Conservation (phyloP, 2,329 filamentous ascomycete species). For the Sclerotiophoma versabilis region DNA sequence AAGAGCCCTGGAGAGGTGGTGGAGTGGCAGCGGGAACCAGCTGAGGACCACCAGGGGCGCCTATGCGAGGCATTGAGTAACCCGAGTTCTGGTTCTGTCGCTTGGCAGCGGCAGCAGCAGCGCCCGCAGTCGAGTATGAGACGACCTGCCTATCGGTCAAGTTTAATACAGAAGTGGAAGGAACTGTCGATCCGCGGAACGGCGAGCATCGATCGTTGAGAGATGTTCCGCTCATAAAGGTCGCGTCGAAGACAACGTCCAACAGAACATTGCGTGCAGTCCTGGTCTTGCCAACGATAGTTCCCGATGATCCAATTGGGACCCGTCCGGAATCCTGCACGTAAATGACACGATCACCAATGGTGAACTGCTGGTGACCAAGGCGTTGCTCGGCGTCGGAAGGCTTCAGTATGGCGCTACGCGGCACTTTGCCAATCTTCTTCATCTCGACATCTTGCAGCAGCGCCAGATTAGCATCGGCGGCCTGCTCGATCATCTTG, state of each 20-base stretch:
- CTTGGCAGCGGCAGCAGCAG: slow-evolving; percentile 64
- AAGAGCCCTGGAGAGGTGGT: slow-evolving; percentile 65
- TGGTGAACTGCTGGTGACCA: slow-evolving; percentile 78
- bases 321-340: slow-evolving; percentile 93
- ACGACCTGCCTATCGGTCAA: slow-evolving; percentile 82
- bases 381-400: slow-evolving; percentile 93
- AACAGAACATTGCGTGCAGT: slow-evolving; percentile 83
- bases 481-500: slow-evolving; percentile 76
- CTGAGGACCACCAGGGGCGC: slow-evolving; percentile 66
- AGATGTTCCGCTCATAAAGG: slow-evolving; percentile 97
- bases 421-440: slow-evolving; percentile 80
- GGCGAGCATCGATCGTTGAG: slow-evolving; percentile 88
- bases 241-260: slow-evolving; percentile 90
- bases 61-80: slow-evolving; percentile 63
- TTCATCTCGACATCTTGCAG: slow-evolving; percentile 61
- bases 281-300: slow-evolving; percentile 91
- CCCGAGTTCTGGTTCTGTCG: slow-evolving; percentile 59
- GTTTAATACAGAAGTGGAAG: slow-evolving; percentile 87
- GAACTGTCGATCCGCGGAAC: slow-evolving; percentile 93
- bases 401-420: slow-evolving; percentile 89
- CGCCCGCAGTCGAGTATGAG: slow-evolving; percentile 65
- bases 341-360: slow-evolving; percentile 93
- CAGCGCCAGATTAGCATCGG: slow-evolving; percentile 61
- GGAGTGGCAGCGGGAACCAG: slow-evolving; percentile 63
- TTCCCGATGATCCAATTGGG: slow-evolving; percentile 88